A percentile compares a stretch with the other conserved stretches of the same genome.
Conservation (phyloP, 768 basidiomycete species). For the Boletus reticuloceps region DNA sequence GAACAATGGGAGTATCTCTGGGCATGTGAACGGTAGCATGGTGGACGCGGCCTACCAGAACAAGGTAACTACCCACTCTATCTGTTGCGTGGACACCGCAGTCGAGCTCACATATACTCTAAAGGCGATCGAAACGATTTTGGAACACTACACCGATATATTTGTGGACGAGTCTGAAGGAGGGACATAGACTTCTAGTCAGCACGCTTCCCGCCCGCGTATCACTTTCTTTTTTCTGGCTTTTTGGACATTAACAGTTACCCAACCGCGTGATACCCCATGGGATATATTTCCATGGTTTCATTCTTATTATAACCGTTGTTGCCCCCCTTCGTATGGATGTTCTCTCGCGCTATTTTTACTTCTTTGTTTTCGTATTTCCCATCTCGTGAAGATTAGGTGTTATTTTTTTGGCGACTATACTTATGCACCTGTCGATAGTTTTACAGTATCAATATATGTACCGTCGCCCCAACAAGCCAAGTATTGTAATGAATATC, state of each 20-base stretch:
- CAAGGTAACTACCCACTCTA: slow-evolving; percentile 41
- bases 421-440: slow-evolving; percentile 17
- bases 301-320: slow-evolving; percentile 11
- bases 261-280: slow-evolving; percentile 28
- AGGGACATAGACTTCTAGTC: slow-evolving; percentile 17
- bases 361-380: not conserved
- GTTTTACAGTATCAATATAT: slow-evolving; percentile 15
- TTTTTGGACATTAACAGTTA: slow-evolving; percentile 18
- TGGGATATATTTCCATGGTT: slow-evolving; percentile 7
- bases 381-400: not conserved
- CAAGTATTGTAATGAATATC: too few species aligned
- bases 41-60: slow-evolving; percentile 73
- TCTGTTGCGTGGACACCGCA: too few species aligned
- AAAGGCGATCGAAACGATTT: slow-evolving; percentile 92
- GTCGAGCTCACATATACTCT: slow-evolving; percentile 10
- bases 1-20: slow-evolving; percentile 39
- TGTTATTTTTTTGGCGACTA: not conserved
- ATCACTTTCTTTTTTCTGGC: not conserved
- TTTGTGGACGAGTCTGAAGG: slow-evolving; percentile 86
- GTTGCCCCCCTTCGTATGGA: slow-evolving; percentile 1
- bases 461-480: slow-evolving; percentile 12
- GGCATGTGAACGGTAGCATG: slow-evolving; percentile 53
- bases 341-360: not conserved
- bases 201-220: not conserved
- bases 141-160: slow-evolving; percentile 93